Conservation (phyloP, 2,329 filamentous ascomycete genomes). For the Sphaerulina musiva region DNA sequence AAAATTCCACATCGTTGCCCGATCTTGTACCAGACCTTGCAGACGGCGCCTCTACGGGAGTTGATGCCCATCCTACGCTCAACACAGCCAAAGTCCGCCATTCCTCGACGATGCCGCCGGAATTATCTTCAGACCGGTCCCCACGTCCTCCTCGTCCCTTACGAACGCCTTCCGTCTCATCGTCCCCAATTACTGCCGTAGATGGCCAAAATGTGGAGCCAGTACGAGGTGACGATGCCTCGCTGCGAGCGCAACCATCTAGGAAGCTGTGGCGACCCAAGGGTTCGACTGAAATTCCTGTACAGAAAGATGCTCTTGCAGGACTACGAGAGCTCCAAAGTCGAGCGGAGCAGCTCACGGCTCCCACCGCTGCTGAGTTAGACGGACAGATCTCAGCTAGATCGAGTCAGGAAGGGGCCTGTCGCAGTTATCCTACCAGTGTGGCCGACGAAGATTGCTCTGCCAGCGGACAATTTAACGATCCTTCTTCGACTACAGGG, state of each 20-base stretch:
- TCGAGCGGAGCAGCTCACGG: slow-evolving; percentile 12
- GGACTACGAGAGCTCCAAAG: slow-evolving; percentile 27
- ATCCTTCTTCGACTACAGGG: neutral
- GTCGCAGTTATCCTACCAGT: neutral
- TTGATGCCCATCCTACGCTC: slow-evolving; percentile 20
- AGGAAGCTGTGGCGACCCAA: slow-evolving; percentile 19
- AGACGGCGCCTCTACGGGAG: slow-evolving; percentile 17
- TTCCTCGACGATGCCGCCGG: slow-evolving; percentile 13
- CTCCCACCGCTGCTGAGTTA: neutral
- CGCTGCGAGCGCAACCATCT: slow-evolving; percentile 13
- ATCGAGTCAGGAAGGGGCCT: slow-evolving; percentile 1
- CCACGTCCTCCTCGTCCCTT: slow-evolving; percentile 19
- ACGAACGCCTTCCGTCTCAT: slow-evolving; percentile 29
- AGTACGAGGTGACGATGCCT: slow-evolving; percentile 22
- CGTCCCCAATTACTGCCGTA: slow-evolving; percentile 25
- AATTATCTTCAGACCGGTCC: slow-evolving; percentile 5
- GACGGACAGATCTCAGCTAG: neutral
- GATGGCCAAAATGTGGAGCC: slow-evolving; percentile 27
- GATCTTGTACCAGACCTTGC: slow-evolving; percentile 12
- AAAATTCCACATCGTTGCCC: slow-evolving; percentile 27
- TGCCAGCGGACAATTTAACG: neutral
- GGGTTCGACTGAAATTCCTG: slow-evolving; percentile 2
- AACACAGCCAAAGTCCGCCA: slow-evolving; percentile 10
- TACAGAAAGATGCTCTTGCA: slow-evolving; percentile 28
- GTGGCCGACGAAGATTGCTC: neutral